Base-by-base conservation (phyloP, 2,329 filamentous ascomycete species). In the Talaromyces sp. region DNA sequence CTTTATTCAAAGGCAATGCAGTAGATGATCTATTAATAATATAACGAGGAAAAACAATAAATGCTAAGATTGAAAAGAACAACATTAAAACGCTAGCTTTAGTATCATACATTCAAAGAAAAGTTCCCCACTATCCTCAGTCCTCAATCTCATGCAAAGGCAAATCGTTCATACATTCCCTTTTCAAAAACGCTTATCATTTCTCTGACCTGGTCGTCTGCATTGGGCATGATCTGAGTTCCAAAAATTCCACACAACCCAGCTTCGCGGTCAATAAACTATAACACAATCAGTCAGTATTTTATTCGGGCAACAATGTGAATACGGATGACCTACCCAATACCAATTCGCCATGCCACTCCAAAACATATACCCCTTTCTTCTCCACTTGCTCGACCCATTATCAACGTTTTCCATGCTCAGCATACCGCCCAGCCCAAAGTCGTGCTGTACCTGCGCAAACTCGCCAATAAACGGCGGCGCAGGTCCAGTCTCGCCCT, bases 251-350 rank as follows among this genome's bases (percentile, higher is more conserved):
- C 58, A 49, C 58, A 60, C 2, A 60, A 10, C 4, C 58, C 58
- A 57, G 58, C 58, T 24, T 57, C 26, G 14, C 58, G 58, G n/a
- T 60, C 58, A 19, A 60, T 41, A 43, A 60, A 60, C 58, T 60
- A 50, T 5, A 38, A 7, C 11, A 14, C 17, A 19, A 35, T 21
- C 6, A 46, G 29, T 57, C n/a, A 51, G 54, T 31, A 29, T 56
- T 21, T 9, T 32, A 8, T 11, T 17, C 13, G 3, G 27, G 5
- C 19, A 26, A 8, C 3, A 26, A n/a, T 3, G 17, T 26, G 7
- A 50, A 14, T 14, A 8, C 19, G 14, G n/a, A 14, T n/a, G 5
- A 35, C 58, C 17, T 49, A 60, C 58, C 58, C 58, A 60, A 21
- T 46, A 60, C 13, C 56, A 53, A 35, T 60, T 60, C 13, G 58